These are phyloP conservation scores for Komagataella kurtzmanii DNA, from an alignment of 805 yeast species.

Conservation along the genomic window DNA sequence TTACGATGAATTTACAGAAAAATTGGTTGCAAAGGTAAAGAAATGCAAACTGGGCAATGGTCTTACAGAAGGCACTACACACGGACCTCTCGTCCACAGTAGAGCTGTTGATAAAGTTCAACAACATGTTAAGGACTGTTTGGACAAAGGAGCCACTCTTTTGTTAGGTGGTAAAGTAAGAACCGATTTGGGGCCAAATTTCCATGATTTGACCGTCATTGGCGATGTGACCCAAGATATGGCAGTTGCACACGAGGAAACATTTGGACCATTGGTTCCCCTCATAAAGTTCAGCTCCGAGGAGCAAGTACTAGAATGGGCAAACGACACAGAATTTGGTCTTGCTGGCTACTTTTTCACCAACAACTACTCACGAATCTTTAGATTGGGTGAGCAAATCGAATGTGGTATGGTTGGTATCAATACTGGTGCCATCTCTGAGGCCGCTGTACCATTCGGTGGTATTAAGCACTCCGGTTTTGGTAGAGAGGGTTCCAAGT, in stretches of 20 bases:
- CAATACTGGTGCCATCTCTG: conserved; percentile 64
- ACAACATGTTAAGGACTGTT: conserved; percentile 54
- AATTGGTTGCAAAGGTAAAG: conserved; percentile 30
- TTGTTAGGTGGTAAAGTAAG: conserved; percentile 46
- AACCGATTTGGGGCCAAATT: conserved; percentile 43
- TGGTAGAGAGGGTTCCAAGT: conserved; percentile 70
- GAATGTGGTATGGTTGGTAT: conserved; percentile 77
- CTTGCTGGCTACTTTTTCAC: conserved; percentile 69
- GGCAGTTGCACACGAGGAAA: conserved; percentile 52
- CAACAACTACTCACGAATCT: conserved; percentile 34
- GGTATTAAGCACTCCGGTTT: conserved; percentile 71
- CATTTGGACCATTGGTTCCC: conserved; percentile 75
- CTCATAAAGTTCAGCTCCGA: conserved; percentile 50
- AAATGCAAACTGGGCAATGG: conserved; percentile 51
- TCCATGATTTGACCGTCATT: conserved; percentile 57
- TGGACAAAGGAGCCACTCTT: conserved; percentile 48
- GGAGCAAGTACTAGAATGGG: conserved; percentile 46
- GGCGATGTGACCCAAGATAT: conserved; percentile 45
- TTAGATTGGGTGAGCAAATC: conserved; percentile 51
- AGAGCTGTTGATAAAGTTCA: conserved; percentile 49
- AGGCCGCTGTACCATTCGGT: conserved; percentile 59
- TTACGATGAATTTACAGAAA: conserved; percentile 46
- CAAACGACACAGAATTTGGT: conserved; percentile 61
- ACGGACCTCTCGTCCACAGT: conserved; percentile 64
- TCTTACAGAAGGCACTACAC: conserved; percentile 41